Evolutionary conservation across 441 rosid species (phyloP), one percentile per base, ranked within the genome.

Genomic region (Lepidium campestre): DNA sequence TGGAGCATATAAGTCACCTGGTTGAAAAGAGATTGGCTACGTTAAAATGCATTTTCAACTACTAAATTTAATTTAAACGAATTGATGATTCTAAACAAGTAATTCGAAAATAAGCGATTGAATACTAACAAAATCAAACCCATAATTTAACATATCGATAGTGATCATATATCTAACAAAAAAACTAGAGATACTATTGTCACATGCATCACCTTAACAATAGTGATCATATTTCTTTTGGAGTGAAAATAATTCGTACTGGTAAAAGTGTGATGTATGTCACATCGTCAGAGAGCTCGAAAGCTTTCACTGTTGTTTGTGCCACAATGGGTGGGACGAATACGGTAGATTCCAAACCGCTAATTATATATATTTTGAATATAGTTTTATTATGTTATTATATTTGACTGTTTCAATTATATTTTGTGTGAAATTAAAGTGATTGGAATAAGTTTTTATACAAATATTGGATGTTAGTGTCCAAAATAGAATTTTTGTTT

Each of bases 251-350:
- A 47, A 34, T 27, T 55, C 14, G 55, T 62, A 62, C 57, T 37
- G 50, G 35, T 27, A 36, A 62, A 47, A 39, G 54, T 39, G 18
- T 35, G 44, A 63, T 47, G 23, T 71, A 50, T 47, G 65, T 47
- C 65, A 63, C 47, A 40, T 64, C 59, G 44, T 39, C 22, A 71
- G 53, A 63, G 65, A 52, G 55, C 32, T 61, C 19, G 62, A 41
- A 45, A 27, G 48, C 18, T 35, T 50, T 13, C 29, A 39, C 54
- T 45, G 14, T 42, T 54, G 57, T 36, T 39, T 70, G 19, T 34
- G 8, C 34, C 63, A 62, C 4, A 29, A 17, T 20, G 11, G 42
- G 25, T 46, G 10, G 52, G 50, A n/a, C 40, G 37, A 47, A 7
- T n/a, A 50, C 4, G 5, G 27, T 35, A 32, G 20, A 20, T 41